Percentiles rank a stretch among this genome's conserved stretches.
Evolutionary conservation across 2,329 filamentous ascomycete species (phyloP).

Genomic region (Xenoacremonium recifei): DNA sequence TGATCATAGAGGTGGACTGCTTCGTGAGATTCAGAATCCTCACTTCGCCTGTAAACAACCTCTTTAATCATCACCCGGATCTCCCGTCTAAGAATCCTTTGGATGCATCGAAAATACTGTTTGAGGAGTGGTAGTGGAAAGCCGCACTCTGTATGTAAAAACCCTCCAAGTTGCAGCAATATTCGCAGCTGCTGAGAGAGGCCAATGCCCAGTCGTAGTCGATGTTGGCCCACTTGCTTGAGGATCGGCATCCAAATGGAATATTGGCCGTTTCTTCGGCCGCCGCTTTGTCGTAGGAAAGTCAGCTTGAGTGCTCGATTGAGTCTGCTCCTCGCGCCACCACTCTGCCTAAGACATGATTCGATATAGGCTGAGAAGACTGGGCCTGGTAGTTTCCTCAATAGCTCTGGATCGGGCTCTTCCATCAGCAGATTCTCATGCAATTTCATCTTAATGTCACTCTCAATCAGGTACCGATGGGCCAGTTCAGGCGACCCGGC

Average conservation of each 20-base stretch:
- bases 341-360: conserved; percentile 22
- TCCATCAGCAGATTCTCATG: conserved; percentile 17
- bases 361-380: conserved; percentile 52
- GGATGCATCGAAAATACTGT: conserved; percentile 22
- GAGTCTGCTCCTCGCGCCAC: conserved; percentile 23
- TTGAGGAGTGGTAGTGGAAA: conserved; percentile 21
- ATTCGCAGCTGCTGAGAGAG: conserved; percentile 29
- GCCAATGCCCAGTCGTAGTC: conserved; percentile 24
- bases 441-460: conserved; percentile 19
- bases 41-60: conserved; percentile 8
- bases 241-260: conserved; percentile 34
- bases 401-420: conserved; percentile 18
- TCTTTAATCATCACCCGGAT: conserved; percentile 17
- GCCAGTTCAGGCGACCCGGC: conserved; percentile 48
- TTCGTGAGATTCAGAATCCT: conserved; percentile 8
- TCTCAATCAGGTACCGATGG: conserved; percentile 49
- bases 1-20: conserved; percentile 16
- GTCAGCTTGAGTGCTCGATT: conserved; percentile 31
- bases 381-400: conserved; percentile 26
- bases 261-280: conserved; percentile 26
- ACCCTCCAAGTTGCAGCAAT: conserved; percentile 25
- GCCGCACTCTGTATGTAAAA: conserved; percentile 26
- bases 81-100: conserved; percentile 26
- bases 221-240: conserved; percentile 31
- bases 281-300: conserved; percentile 21